Conservation (phyloP, 2,329 filamentous ascomycete genomes). For the Nemania abortiva region DNA sequence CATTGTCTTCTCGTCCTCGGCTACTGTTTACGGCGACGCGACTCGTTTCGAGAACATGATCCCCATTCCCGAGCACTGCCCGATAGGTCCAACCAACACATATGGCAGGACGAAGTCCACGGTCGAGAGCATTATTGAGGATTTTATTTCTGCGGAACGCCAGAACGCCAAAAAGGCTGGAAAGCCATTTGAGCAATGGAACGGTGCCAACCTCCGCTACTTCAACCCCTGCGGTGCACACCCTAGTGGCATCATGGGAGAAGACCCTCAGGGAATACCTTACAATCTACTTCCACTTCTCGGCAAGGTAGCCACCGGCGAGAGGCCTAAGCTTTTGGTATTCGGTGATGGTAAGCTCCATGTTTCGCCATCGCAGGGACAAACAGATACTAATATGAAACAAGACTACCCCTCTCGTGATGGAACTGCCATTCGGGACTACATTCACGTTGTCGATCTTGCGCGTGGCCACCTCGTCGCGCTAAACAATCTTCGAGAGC, state of each 20-base stretch:
- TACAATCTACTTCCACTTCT: constrained; percentile 96
- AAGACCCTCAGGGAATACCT: constrained; percentile 94
- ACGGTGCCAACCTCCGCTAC: constrained; percentile 92
- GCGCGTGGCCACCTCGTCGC: constrained; percentile 88
- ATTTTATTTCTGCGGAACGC: constrained; percentile 88
- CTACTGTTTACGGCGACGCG: constrained; percentile 97
- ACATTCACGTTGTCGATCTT: constrained; percentile 95
- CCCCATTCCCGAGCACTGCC: constrained; percentile 96
- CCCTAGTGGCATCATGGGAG: constrained; percentile 96
- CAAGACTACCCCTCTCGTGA: constrained; percentile 90
- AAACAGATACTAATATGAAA: constrained; percentile 28
- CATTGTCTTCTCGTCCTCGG: constrained; percentile 98
- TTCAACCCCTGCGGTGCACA: constrained; percentile 98
- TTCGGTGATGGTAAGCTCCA: constrained; percentile 84
- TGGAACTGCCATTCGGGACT: constrained; percentile 95
- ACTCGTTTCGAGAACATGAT: constrained; percentile 98
- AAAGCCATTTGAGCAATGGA: constrained; percentile 85
- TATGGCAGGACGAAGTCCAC: constrained; percentile 97
- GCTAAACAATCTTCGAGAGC: constrained; percentile 86
- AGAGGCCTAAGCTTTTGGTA: constrained; percentile 92
- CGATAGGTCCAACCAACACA: constrained; percentile 95
- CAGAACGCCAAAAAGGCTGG: constrained; percentile 84
- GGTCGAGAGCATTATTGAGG: constrained; percentile 91
- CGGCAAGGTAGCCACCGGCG: constrained; percentile 94
- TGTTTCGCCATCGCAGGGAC: background rate